These are phyloP conservation scores for Bidens hawaiensis DNA, from an alignment of 140 eudicot genomes.

Conservation along the genomic window DNA sequence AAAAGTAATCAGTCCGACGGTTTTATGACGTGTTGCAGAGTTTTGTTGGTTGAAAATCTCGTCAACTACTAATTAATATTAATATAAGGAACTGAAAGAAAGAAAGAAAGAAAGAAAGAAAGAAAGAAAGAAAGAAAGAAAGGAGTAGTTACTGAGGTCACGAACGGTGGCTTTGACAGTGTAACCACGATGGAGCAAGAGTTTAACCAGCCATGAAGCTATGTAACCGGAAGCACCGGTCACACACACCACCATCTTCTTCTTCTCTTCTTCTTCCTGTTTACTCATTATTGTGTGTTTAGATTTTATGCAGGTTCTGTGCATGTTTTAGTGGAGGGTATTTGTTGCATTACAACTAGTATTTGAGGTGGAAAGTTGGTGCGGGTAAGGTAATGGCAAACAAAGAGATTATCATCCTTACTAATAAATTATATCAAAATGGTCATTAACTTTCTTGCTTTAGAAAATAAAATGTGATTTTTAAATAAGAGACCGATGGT, in stretches of 20 bases:
- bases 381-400: background rate
- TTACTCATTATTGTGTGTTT: background rate
- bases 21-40: too few species aligned
- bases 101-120: too few species aligned
- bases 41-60: too few species aligned
- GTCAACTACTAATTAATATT: too few species aligned
- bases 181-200: constrained; percentile 53
- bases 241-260: constrained; percentile 34
- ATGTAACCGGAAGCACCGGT: constrained; percentile 66
- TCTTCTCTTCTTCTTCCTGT: background rate
- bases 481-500: too few species aligned
- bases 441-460: too few species aligned
- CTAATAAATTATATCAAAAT: too few species aligned
- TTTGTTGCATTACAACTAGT: background rate
- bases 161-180: constrained; percentile 59
- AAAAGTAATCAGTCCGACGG: too few species aligned
- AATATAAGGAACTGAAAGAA: background rate
- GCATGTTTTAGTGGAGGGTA: background rate
- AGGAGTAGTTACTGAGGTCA: constrained; percentile 35
- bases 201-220: constrained; percentile 65
- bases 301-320: too few species aligned
- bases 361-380: background rate
- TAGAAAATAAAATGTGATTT: too few species aligned
- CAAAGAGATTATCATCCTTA: too few species aligned
- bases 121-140: too few species aligned